These are phyloP conservation scores for Begonia peltatifolia DNA, from an alignment of 306 rosid species.

Conservation along the genomic window DNA sequence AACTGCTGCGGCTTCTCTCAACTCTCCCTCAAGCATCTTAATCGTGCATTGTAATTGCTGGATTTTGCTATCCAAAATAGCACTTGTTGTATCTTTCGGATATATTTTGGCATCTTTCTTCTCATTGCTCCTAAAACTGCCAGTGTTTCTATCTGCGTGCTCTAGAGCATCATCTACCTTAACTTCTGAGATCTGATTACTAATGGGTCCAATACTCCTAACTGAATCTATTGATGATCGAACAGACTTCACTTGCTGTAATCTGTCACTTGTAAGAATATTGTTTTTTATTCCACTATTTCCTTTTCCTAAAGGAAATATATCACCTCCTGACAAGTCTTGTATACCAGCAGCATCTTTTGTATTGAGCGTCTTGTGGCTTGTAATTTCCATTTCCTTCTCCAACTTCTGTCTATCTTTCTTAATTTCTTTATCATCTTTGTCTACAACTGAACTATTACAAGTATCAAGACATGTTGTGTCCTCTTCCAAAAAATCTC, in stretches of 20 bases:
- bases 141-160: conserved; percentile 30
- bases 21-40: conserved; percentile 85
- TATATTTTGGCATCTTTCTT: conserved; percentile 57
- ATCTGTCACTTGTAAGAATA: conserved; percentile 30
- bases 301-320: conserved; percentile 14
- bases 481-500: conserved; percentile 19
- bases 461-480: conserved; percentile 15
- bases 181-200: conserved; percentile 29
- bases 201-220: no score
- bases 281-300: conserved; percentile 23
- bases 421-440: conserved; percentile 9
- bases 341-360: conserved; percentile 22
- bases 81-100: conserved; percentile 48
- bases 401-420: conserved; percentile 17
- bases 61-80: conserved; percentile 47
- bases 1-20: conserved; percentile 82
- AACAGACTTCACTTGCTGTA: conserved; percentile 68
- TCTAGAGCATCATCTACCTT: conserved; percentile 25
- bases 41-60: conserved; percentile 63
- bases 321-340: conserved; percentile 16
- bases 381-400: conserved; percentile 20
- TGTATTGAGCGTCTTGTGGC: conserved; percentile 19
- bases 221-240: conserved; percentile 60
- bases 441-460: conserved; percentile 20
- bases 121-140: conserved; percentile 31